Evolutionary conservation across 306 rosid species (phyloP).

Genomic region (Pterocarpus santalinus): DNA sequence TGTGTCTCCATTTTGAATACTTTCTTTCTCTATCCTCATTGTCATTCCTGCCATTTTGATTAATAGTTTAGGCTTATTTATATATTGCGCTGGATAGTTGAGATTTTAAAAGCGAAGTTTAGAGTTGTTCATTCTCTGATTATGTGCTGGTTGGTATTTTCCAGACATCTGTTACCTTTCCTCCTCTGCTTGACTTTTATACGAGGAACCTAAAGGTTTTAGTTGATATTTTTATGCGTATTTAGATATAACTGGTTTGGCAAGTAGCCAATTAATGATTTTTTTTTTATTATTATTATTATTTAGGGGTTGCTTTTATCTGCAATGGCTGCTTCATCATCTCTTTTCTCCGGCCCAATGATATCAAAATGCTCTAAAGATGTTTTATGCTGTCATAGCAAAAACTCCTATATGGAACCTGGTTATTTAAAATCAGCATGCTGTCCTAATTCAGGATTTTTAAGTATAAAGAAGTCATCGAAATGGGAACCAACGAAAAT

Average conservation of each 20-base stretch:
- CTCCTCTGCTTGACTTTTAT: conserved; percentile 25
- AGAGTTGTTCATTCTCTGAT: conserved; percentile 26
- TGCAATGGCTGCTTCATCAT: conserved; percentile 76
- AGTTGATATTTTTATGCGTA: background rate
- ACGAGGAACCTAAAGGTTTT: conserved; percentile 6
- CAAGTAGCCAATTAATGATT: conserved; percentile 10
- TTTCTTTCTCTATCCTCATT: conserved; percentile 3
- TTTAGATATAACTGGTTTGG: background rate
- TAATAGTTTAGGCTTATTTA: background rate
- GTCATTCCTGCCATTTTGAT: background rate
- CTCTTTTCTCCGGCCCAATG: conserved; percentile 56
- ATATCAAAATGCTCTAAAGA: conserved; percentile 45
- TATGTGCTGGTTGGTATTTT: conserved; percentile 8
- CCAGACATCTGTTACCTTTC: conserved; percentile 2
- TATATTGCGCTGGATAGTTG: background rate
- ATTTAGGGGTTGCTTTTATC: conserved; percentile 43
- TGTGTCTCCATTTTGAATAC: background rate
- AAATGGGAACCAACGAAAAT: conserved; percentile 40
- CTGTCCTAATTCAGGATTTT: conserved; percentile 46
- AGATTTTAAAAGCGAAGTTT: background rate
- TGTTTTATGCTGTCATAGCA: conserved; percentile 38
- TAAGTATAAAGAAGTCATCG: conserved; percentile 40
- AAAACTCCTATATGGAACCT: conserved; percentile 42
- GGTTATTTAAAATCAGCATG: conserved; percentile 37
- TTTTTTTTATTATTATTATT: conserved; percentile 14